A percentile compares a stretch with the other conserved stretches of the same genome.
phyloP scores from a whole-genome alignment of 2,329 filamentous ascomycete species.

The Fusarium kyushuense region DNA sequence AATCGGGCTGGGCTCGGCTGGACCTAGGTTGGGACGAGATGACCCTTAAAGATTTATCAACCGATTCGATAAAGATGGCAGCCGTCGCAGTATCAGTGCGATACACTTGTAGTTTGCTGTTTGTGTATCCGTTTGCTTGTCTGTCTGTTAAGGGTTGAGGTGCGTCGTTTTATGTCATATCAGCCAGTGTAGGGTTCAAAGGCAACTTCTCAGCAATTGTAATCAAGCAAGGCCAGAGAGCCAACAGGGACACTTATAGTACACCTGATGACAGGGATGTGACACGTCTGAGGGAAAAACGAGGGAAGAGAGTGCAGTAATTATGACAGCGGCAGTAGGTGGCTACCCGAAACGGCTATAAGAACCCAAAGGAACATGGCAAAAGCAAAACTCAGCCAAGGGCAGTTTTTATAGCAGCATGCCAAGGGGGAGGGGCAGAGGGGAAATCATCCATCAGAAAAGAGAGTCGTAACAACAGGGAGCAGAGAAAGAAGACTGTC shows the following conservation, averaged over 20 bases:
- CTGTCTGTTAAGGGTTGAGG: slow-evolving; percentile 8
- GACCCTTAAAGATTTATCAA: slow-evolving; percentile 6
- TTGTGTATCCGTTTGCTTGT: slow-evolving; percentile 11
- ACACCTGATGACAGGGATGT: slow-evolving; percentile 16
- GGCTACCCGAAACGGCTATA: slow-evolving; percentile 1
- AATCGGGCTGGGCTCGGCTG: slow-evolving; percentile 39
- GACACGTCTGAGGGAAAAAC: slow-evolving; percentile 33
- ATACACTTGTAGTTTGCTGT: background rate
- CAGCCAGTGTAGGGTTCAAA: background rate
- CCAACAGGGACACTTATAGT: slow-evolving; percentile 28
- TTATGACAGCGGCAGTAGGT: slow-evolving; percentile 4
- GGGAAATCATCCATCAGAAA: slow-evolving; percentile 19
- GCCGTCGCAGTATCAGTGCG: background rate
- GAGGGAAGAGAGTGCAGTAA: slow-evolving; percentile 36
- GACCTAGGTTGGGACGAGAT: slow-evolving; percentile 30
- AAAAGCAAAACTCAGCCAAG: slow-evolving; percentile 39
- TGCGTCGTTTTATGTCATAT: slow-evolving; percentile 15
- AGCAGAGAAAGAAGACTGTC: slow-evolving; percentile 20
- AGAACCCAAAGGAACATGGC: slow-evolving; percentile 24
- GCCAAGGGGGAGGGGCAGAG: slow-evolving; percentile 18
- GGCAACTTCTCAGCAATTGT: slow-evolving; percentile 6
- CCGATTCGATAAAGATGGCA: slow-evolving; percentile 11
- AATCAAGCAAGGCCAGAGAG: slow-evolving; percentile 6
- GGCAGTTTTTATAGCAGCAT: slow-evolving; percentile 33
- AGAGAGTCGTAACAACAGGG: slow-evolving; percentile 16